These are phyloP conservation scores for Aspergillus fumigatus DNA, from an alignment of 2,329 filamentous ascomycete species.

Conservation along the genomic window DNA sequence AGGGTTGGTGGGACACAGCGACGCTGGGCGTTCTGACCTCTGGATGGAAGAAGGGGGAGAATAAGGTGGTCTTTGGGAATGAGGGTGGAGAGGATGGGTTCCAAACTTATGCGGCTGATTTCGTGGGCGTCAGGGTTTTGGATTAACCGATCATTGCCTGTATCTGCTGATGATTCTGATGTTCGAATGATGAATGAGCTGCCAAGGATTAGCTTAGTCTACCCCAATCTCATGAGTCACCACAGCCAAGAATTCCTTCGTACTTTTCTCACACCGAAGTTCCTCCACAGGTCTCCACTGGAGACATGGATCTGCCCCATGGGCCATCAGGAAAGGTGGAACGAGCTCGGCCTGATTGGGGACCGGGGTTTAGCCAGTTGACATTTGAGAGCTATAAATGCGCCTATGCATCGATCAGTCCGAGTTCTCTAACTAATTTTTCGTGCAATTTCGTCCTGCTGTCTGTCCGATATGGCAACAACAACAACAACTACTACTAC, in stretches of 20 bases:
- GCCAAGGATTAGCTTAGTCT: background rate
- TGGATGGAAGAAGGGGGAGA: constrained; percentile 42
- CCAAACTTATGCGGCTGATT: constrained; percentile 29
- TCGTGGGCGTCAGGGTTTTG: constrained; percentile 33
- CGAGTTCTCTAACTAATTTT: background rate
- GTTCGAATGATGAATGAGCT: background rate
- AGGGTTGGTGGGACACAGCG: constrained; percentile 49
- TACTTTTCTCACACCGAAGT: too few species aligned
- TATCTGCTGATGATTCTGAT: too few species aligned
- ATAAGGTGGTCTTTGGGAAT: constrained; percentile 37
- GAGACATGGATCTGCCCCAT: background rate
- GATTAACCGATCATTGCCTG: constrained; percentile 4
- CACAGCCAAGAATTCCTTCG: background rate
- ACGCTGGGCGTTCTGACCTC: constrained; percentile 43
- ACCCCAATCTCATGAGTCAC: background rate
- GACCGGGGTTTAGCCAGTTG: background rate
- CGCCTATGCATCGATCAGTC: background rate
- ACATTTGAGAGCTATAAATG: background rate
- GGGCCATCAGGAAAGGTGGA: too few species aligned
- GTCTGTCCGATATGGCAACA: background rate
- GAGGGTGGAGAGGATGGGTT: constrained; percentile 21
- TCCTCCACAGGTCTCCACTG: background rate
- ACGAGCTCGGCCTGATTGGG: background rate
- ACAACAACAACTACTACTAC: background rate
- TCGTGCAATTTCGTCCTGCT: too few species aligned